Base-by-base conservation (phyloP, 441 rosid species). In the Adansonia gregorii region DNA sequence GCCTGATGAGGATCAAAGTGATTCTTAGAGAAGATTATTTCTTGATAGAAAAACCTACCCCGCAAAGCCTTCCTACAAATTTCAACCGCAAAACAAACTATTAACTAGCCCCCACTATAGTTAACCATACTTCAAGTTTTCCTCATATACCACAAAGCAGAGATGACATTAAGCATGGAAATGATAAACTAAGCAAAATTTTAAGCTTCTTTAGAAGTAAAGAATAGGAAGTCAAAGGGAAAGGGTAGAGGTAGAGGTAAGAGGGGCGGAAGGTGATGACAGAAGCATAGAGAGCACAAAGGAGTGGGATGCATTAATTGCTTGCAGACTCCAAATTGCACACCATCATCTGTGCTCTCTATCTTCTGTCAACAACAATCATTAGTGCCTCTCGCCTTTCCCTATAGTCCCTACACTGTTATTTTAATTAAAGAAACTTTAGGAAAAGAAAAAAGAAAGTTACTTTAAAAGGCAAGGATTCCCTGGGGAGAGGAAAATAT, bases 271-370 rank as follows among this genome's bases (percentile, higher is more conserved):
- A 78, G 88, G 83, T 81, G 89, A 88, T 92, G 98, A 89, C 97
- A 94, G 97, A 94, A 92, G 97, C 82, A 87, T 88, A 90, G 88
- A 89, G 93, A 90, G 94, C 95, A 92, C 95, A 87, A 88, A 93
- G 88, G 94, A 90, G 81, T 71, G 88, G 88, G 76, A 86, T 88
- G 90, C 93, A 81, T 52, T n/a, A n/a, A n/a, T n/a, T n/a, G n/a
- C n/a, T n/a, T n/a, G n/a, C n/a, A n/a, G 12, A 46, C 8, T 2
- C 20, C 39, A 48, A 73, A 8, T 43, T 41, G 52, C 55, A 73
- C 5, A 41, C 31, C 66, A 66, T 66, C 76, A 58, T 73, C 76
- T 55, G 75, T 71, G 75, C 75, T 71, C 75, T 71, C 76, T 73
- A 73, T 73, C 76, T 73, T 73, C 76, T 73, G 76, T 73, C 76